Evolutionary conservation across 495 filamentous ascomycete genomes (phyloP), one percentile per base, ranked within the genome.

Genomic region (Opeltia flavorubescens): DNA sequence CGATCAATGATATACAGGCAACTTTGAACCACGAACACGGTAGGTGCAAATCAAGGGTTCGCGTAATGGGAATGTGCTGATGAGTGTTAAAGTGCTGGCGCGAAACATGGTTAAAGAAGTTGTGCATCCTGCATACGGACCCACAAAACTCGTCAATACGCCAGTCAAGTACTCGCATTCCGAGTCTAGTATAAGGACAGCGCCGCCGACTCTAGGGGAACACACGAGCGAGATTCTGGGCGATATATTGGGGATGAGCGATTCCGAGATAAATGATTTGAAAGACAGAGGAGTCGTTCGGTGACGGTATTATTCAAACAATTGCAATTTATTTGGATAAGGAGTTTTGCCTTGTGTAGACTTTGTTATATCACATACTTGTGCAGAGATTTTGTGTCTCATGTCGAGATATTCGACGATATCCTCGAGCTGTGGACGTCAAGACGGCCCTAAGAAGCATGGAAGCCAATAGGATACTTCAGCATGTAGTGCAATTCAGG

Each of bases 91-190:
- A 81, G 88, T 89, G 2, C 68, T 73, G 43, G 89, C 89, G 23
- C 71, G 91, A 46, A 70, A 78, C 34, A 96, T 98, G 91, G 80
- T 98, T 4, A 74, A 79, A 4, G 84, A 91, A 54, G 68, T 95
- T 20, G 77, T 94, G 1, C 91, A 98, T 59, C 77, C 75, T 3
- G 63, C 67, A 2, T 94, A 88, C 57, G 91, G 91, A 1, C 76
- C 78, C 2, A 84, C 96, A 50, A 89, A 88, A 63, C 57, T 96
- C 46, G 77, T 98, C 21, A 94, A 91, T 56, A 89, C 89, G n/a
- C 91, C 91, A 0, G 78, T 98, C 50, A 98, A 98, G 62, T 96
- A 86, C 63, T 94, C 86, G 8, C 76, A 87, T 43, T 80, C 83
- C 8, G 76, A 70, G 46, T 86, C 89, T 1, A 70, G 78, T n/a